Evolutionary conservation across 2,329 filamentous ascomycete genomes (phyloP), one percentile per base, ranked within the genome.

Genomic region (Fusarium newnesense): DNA sequence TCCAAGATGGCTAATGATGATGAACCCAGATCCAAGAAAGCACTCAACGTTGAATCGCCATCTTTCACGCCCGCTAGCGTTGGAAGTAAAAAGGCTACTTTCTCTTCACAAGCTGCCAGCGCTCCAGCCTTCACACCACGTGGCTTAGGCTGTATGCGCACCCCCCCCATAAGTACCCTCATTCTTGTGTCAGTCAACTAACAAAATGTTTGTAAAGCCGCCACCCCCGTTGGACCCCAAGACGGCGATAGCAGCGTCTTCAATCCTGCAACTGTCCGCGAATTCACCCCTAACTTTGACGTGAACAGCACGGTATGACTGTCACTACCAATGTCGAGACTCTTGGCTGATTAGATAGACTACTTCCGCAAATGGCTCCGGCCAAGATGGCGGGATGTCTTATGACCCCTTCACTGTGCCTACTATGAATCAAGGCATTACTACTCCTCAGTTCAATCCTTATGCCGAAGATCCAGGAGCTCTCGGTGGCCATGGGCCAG

Each of bases 21-120:
- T 18, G 21, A 39, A 19, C 19, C 39, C 37, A 87, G 86, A 67
- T 79, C 85, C 30, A 94, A 94, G 83, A 96, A 95, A 82, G 87
- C 92, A 34, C 87, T 99, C 75, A 99, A 97, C 82, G 96, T 97
- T 79, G 96, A 98, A 79, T 98, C 96, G 13, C 96, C 96, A 18
- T 94, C 96, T 53, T 99, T 99, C 81, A 98, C 94, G 1, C 96
- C 96, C 10, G 85, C 89, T 19, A 84, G 81, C 66, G 76, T 87
- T 47, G 83, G 84, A 3, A 79, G 84, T 30, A 94, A 94, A 82
- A 93, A 93, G 77, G 88, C 92, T 15, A 92, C 92, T 13, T 95
- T 98, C 73, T 96, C 95, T 12, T 94, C 95, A 3, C 95, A 97
- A 82, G 93, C 94, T 62, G 95, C 93, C n/a, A 96, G 89, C 80